Percentiles rank a stretch among this genome's conserved stretches.
Evolutionary conservation across 164 flowering plant species (phyloP).

Genomic region (Dillenia turbinata): DNA sequence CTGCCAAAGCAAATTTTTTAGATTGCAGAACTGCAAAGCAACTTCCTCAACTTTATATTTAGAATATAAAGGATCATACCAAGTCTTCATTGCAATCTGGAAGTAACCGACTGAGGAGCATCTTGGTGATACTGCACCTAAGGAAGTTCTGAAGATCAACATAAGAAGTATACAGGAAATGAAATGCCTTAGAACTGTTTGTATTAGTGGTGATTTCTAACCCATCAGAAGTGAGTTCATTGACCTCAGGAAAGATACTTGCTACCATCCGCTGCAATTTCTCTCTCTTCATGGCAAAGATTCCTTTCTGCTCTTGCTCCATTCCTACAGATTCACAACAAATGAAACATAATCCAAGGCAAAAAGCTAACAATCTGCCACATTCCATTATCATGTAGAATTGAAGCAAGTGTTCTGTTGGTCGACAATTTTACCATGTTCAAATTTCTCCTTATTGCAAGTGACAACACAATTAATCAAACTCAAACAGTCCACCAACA

Average conservation of each 20-base stretch:
- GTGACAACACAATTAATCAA: too few species aligned
- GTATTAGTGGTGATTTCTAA: conserved; percentile 20
- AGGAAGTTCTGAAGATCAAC: conserved; percentile 13
- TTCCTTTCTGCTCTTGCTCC: conserved; percentile 17
- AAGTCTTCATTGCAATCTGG: conserved; percentile 26
- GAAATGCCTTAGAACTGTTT: neutral
- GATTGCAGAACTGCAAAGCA: neutral
- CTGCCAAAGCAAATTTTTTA: conserved; percentile 18
- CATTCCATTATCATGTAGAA: too few species aligned
- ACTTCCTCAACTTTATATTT: neutral
- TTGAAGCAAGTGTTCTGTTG: too few species aligned
- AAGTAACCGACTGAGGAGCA: conserved; percentile 50
- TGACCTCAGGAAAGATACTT: conserved; percentile 25
- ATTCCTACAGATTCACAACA: conserved; percentile 18
- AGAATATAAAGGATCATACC: conserved; percentile 25
- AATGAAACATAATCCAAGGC: too few species aligned
- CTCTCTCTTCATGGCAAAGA: conserved; percentile 45
- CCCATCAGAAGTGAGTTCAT: conserved; percentile 36
- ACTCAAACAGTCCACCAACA: too few species aligned
- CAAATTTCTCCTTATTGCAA: too few species aligned
- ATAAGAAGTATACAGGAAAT: conserved; percentile 8
- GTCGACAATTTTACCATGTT: too few species aligned
- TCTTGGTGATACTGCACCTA: conserved; percentile 53
- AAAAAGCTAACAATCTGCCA: too few species aligned
- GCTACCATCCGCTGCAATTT: conserved; percentile 43